These are phyloP conservation scores for Dendrobium huoshanense DNA, from an alignment of 106 monocot species.

Conservation along the genomic window DNA sequence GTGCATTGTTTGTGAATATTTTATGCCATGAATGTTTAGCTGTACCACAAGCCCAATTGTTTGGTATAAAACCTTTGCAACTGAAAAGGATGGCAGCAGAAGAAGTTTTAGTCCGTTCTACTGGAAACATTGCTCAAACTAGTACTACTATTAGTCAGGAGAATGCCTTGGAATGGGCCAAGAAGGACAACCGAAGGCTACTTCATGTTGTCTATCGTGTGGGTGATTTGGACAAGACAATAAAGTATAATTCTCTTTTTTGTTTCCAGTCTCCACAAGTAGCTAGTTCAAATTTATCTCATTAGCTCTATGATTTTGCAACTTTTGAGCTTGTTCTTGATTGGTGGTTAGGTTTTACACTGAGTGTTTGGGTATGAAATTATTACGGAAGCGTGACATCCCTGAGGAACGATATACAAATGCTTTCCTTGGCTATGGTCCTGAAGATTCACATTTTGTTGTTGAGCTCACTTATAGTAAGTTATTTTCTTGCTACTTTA, in stretches of 20 bases:
- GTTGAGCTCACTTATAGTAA: conserved; percentile 84
- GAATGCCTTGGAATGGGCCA: conserved; percentile 55
- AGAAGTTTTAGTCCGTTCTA: conserved; percentile 7
- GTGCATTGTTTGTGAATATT: background rate
- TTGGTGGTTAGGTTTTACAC: conserved; percentile 66
- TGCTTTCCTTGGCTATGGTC: conserved; percentile 89
- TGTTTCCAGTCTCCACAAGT: too few relatives aligned
- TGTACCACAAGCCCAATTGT: conserved; percentile 22
- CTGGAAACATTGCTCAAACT: conserved; percentile 32
- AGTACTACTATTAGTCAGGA: conserved; percentile 26
- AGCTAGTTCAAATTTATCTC: background rate
- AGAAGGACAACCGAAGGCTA: conserved; percentile 59
- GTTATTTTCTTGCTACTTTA: background rate
- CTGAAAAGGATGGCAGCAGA: conserved; percentile 7
- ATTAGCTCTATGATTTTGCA: background rate
- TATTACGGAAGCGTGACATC: conserved; percentile 77
- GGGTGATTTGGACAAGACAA: conserved; percentile 76
- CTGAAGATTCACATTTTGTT: conserved; percentile 88
- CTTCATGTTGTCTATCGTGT: conserved; percentile 92
- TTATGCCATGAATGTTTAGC: conserved; percentile 18
- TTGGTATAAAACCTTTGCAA: conserved; percentile 20
- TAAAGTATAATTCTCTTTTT: conserved; percentile 40
- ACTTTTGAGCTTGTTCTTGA: conserved; percentile 8
- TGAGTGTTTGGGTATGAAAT: conserved; percentile 86
- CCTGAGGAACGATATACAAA: conserved; percentile 87